Conservation (phyloP, 176 grass and related monocot species). For the Chloris gayana region DNA sequence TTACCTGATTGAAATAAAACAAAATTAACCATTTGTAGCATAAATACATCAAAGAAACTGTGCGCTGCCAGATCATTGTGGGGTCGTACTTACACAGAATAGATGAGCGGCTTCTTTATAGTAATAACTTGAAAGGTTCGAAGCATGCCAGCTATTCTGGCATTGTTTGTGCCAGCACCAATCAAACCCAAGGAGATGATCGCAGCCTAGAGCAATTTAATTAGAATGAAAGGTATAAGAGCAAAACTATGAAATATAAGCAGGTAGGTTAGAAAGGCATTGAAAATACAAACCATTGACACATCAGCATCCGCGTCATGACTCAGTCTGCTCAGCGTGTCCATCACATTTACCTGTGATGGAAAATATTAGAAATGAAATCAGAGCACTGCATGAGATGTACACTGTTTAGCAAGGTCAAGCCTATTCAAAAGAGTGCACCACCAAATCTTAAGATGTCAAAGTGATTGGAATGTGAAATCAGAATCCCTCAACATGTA, state of each 20-base stretch:
- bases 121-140: slow-evolving; percentile 99
- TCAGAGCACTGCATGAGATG: background rate
- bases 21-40: slow-evolving; percentile 22
- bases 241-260: background rate
- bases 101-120: slow-evolving; percentile 98
- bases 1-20: slow-evolving; percentile 71
- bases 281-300: slow-evolving; percentile 63
- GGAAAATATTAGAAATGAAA: slow-evolving; percentile 23
- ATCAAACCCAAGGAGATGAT: slow-evolving; percentile 94
- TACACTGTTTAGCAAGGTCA: slow-evolving; percentile 8
- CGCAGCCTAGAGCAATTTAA: slow-evolving; percentile 61
- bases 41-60: slow-evolving; percentile 13
- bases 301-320: slow-evolving; percentile 97
- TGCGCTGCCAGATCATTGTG: background rate
- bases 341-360: slow-evolving; percentile 95
- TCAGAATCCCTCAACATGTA: background rate
- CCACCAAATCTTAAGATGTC: background rate
- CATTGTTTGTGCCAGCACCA: slow-evolving; percentile 97
- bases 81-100: slow-evolving; percentile 81
- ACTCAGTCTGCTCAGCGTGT: slow-evolving; percentile 97
- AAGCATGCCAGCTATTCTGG: slow-evolving; percentile 98
- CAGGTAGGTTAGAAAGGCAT: background rate
- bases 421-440: background rate
- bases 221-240: slow-evolving; percentile 21
- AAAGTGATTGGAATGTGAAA: slow-evolving; percentile 4